Conservation (phyloP, 2,329 filamentous ascomycete species). For the Rutstroemia sp. region DNA sequence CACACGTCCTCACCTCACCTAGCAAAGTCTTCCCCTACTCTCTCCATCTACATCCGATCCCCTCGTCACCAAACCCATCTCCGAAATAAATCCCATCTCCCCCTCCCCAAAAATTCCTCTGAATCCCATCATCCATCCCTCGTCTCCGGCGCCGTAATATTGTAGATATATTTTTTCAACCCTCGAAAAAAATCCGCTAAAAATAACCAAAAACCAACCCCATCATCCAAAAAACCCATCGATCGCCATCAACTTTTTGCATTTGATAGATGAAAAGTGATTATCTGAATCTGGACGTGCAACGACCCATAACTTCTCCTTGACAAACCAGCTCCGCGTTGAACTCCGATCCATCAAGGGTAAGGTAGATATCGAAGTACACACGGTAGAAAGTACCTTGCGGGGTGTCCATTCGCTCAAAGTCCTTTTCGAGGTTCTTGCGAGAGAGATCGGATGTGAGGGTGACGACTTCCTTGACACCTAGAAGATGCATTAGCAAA, state of each 20-base stretch:
- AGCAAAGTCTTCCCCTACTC: background rate
- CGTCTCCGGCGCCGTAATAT: background rate
- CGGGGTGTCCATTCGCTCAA: constrained; percentile 97
- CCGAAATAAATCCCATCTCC: background rate
- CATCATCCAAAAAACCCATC: constrained; percentile 10
- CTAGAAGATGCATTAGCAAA: constrained; percentile 38
- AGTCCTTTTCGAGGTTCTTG: constrained; percentile 98
- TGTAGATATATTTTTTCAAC: background rate
- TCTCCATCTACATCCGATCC: no score
- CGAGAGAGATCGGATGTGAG: constrained; percentile 93
- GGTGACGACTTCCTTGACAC: constrained; percentile 98
- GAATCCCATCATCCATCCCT: background rate
- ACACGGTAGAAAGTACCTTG: constrained; percentile 92
- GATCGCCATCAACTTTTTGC: constrained; percentile 11
- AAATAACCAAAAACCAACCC: constrained; percentile 20
- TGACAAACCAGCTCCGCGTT: constrained; percentile 98
- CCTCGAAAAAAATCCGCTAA: background rate
- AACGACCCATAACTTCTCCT: constrained; percentile 97
- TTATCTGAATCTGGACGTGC: constrained; percentile 77
- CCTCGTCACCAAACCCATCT: background rate
- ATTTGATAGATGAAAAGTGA: background rate
- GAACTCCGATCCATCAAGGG: constrained; percentile 94
- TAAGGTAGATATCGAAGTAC: constrained; percentile 77
- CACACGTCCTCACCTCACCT: background rate
- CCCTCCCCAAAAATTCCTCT: background rate